Percentiles rank a stretch among this genome's conserved stretches.
Conservation (phyloP, 768 basidiomycete species). For the Amanita pallidorosea region DNA sequence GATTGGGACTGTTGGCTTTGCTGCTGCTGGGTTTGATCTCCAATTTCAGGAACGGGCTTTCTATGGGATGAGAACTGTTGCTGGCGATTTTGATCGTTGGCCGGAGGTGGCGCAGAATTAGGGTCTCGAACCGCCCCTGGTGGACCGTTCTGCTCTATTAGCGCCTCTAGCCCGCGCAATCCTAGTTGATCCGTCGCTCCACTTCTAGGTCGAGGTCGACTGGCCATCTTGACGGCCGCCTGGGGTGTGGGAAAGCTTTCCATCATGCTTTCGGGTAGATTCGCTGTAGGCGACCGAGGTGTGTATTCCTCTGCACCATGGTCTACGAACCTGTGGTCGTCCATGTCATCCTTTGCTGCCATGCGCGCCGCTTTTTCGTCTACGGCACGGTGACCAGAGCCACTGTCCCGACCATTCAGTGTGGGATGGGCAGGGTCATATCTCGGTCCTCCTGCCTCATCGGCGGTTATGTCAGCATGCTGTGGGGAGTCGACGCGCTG, state of each 20-base stretch:
- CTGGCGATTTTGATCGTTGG: slow-evolving; percentile 9
- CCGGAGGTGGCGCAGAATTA: slow-evolving; percentile 16
- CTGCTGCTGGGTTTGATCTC: slow-evolving; percentile 10
- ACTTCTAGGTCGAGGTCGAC: slow-evolving; percentile 41
- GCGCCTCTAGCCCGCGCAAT: slow-evolving; percentile 46
- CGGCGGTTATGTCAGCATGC: slow-evolving; percentile 38
- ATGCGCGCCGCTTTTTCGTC: slow-evolving; percentile 3
- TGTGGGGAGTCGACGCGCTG: slow-evolving; percentile 1
- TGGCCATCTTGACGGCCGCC: slow-evolving; percentile 10
- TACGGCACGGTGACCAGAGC: not conserved
- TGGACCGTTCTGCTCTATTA: slow-evolving; percentile 31
- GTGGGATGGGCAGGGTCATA: not conserved
- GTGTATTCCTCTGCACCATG: slow-evolving; percentile 40
- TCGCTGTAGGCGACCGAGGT: slow-evolving; percentile 55
- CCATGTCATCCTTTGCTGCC: slow-evolving; percentile 5
- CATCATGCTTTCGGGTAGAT: slow-evolving; percentile 19
- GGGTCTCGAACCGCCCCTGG: slow-evolving; percentile 13
- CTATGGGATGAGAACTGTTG: slow-evolving; percentile 12
- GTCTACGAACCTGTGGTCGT: slow-evolving; percentile 14
- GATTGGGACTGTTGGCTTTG: slow-evolving; percentile 6
- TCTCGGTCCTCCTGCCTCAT: slow-evolving; percentile 9
- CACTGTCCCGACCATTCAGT: not conserved
- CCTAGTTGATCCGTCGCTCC: slow-evolving; percentile 55
- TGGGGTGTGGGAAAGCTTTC: slow-evolving; percentile 13
- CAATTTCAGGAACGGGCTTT: slow-evolving; percentile 11